These are phyloP conservation scores for Borealophlyctis nickersoniae DNA, from an alignment of 192 early-diverging fungal species.

Conservation along the genomic window DNA sequence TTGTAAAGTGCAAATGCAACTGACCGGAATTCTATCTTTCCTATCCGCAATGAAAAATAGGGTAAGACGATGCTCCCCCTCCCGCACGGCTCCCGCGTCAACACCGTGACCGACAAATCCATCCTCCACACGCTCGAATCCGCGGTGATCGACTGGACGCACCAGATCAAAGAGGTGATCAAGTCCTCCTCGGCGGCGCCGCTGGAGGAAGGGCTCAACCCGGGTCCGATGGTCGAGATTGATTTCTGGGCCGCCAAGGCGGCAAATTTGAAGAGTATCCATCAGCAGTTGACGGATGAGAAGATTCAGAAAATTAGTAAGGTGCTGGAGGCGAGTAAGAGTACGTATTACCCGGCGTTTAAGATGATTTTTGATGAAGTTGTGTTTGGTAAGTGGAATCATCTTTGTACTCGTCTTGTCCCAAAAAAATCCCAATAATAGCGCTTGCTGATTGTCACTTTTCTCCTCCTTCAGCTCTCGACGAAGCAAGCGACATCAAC, in stretches of 20 bases:
- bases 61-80: constrained; percentile 67
- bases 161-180: constrained; percentile 67
- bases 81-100: constrained; percentile 55
- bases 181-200: constrained; percentile 57
- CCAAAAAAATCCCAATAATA: background rate
- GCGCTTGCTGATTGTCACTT: no score
- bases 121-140: constrained; percentile 62
- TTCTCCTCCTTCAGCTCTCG: constrained; percentile 39
- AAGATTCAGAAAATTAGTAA: constrained; percentile 62
- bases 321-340: constrained; percentile 53
- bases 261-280: constrained; percentile 59
- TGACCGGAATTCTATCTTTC: no score
- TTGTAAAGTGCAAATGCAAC: no score
- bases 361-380: constrained; percentile 64
- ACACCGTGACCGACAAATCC: constrained; percentile 45
- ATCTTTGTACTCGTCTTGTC: background rate
- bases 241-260: constrained; percentile 70
- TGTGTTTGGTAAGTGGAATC: constrained; percentile 43
- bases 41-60: no score
- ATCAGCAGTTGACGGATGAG: constrained; percentile 60
- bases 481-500: constrained; percentile 62
- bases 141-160: constrained; percentile 68
- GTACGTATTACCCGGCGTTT: constrained; percentile 70
- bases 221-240: constrained; percentile 63
- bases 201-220: constrained; percentile 60